Evolutionary conservation across 441 rosid species (phyloP), one percentile per base, ranked within the genome.

Genomic region (Macaranga tanarius): DNA sequence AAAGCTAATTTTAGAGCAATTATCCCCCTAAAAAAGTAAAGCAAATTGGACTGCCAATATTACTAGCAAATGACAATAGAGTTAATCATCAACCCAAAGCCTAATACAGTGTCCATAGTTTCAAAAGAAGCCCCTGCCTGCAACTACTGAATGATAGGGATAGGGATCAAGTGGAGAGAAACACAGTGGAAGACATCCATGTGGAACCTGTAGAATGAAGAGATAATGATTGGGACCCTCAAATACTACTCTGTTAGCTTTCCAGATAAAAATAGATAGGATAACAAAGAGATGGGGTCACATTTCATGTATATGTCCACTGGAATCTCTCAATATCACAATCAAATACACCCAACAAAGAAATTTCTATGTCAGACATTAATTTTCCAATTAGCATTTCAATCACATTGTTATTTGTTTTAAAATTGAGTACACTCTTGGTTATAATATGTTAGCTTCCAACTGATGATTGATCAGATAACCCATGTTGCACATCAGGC

Each of bases 221-320:
- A 13, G 22, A 68, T 55, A 20, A 67, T 67, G 12, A 67, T 17
- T n/a, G 51, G 62, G 72, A 7, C 64, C 64, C 38, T 20, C n/a
- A n/a, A n/a, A n/a, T n/a, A n/a, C n/a, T n/a, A n/a, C 61, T 20
- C 38, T 42, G 40, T 57, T 56, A 42, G 25, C 59, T 42, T 69
- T 57, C 17, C 2, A 13, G 68, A 5, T 22, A 47, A 31, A 17
- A 17, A 1, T 2, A 20, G 22, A 22, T 0, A 40, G 31, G 31
- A 47, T n/a, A n/a, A 42, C 25, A 20, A 57, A 22, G 5, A 47
- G 54, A 64, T 64, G 68, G 68, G 68, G 65, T n/a, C n/a, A n/a
- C n/a, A n/a, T n/a, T n/a, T n/a, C n/a, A n/a, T n/a, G n/a, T 64
- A 34, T 45, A 28, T 47, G 12, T 31, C 48, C 10, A 5, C 19